A percentile compares a stretch with the other conserved stretches of the same genome.
These are phyloP conservation scores for Candida odintsovae DNA, from an alignment of 805 yeast genomes.

Conservation along the genomic window DNA sequence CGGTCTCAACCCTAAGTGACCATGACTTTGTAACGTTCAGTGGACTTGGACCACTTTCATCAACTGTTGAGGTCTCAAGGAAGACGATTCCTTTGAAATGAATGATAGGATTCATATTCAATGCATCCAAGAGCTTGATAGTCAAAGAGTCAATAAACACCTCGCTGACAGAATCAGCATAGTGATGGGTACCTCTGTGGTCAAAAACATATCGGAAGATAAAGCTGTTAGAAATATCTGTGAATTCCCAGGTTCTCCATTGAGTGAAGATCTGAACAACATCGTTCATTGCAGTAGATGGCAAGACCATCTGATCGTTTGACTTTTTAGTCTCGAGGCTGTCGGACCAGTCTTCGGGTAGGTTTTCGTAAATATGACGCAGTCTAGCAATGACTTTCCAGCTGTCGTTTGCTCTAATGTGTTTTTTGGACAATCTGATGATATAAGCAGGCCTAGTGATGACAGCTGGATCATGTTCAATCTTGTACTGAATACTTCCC, in stretches of 20 bases:
- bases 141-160: constrained; percentile 1
- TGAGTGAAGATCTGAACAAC: constrained; percentile 56
- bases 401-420: constrained; percentile 73
- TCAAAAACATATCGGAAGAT: constrained; percentile 47
- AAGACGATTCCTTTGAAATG: neutral
- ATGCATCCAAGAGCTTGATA: neutral
- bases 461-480: constrained; percentile 83
- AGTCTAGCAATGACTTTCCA: constrained; percentile 84
- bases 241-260: constrained; percentile 94
- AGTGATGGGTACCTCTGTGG: neutral
- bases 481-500: constrained; percentile 44
- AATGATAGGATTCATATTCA: neutral
- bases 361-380: constrained; percentile 59
- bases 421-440: constrained; percentile 63
- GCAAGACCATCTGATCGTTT: constrained; percentile 35
- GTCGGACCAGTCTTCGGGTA: constrained; percentile 49
- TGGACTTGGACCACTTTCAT: neutral
- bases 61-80: neutral
- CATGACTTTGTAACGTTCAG: neutral
- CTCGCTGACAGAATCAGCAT: neutral
- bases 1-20: neutral
- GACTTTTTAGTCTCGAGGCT: constrained; percentile 28
- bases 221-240: constrained; percentile 50
- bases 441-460: constrained; percentile 85
- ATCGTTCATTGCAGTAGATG: constrained; percentile 45